These are phyloP conservation scores for Alternaria sp. DNA, from an alignment of 2,329 filamentous ascomycete species.

Conservation along the genomic window DNA sequence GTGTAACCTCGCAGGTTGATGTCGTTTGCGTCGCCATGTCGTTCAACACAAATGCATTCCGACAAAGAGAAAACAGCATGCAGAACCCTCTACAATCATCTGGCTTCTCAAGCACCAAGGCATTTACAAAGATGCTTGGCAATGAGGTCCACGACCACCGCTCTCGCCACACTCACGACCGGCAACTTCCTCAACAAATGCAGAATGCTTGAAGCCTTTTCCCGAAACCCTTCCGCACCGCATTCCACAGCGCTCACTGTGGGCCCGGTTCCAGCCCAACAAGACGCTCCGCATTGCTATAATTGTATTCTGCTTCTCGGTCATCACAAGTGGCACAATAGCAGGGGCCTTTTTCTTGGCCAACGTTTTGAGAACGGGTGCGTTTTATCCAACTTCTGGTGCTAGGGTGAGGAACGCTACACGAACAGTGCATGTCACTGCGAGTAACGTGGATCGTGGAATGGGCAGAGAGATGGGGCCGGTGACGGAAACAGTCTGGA, in stretches of 20 bases:
- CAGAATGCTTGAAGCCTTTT: no score
- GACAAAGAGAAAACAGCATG: background rate
- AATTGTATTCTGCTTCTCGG: background rate
- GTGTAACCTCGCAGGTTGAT: no score
- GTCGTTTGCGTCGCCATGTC: background rate
- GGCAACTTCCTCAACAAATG: background rate
- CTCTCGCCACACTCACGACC: background rate
- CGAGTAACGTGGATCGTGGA: background rate
- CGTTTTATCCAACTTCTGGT: background rate
- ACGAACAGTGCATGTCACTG: background rate
- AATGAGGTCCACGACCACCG: fast-evolving
- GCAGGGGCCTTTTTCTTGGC: background rate
- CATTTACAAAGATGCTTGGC: fast-evolving
- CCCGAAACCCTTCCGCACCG: background rate
- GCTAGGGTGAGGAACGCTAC: background rate
- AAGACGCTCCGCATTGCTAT: background rate
- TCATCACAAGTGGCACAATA: background rate
- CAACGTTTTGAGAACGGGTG: background rate
- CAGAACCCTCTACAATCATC: background rate
- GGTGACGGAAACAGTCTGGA: background rate
- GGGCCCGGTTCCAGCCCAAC: background rate
- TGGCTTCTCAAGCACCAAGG: background rate
- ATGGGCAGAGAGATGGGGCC: background rate
- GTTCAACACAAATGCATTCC: background rate
- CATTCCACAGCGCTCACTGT: background rate